Percentiles rank a stretch among this genome's conserved stretches.
phyloP scores from a whole-genome alignment of 139 green algal genomes.

The Chlamydomonas sp. region DNA sequence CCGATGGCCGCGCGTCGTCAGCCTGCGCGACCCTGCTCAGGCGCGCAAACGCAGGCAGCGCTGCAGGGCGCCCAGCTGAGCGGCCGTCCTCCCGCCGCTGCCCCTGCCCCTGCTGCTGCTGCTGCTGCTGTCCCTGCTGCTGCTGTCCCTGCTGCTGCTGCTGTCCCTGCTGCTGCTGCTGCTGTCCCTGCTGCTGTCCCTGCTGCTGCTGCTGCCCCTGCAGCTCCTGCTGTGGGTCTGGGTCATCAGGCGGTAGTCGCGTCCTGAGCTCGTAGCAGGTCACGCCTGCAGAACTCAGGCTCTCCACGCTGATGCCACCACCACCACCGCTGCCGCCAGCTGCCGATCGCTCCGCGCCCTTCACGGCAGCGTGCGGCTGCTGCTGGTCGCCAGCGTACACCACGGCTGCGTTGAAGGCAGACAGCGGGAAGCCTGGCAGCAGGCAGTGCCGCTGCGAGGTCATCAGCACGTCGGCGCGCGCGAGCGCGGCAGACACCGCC shows the following conservation, averaged over 20 bases:
- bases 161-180: not conserved
- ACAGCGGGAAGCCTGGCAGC: not conserved
- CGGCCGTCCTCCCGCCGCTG: too few species aligned
- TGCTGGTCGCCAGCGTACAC: too few species aligned
- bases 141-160: not conserved
- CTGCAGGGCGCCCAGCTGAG: too few species aligned
- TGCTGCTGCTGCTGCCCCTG: too few species aligned
- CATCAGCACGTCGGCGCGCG: conserved; percentile 3
- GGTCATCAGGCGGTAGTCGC: not conserved
- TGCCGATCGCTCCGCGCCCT: too few species aligned
- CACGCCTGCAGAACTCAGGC: not conserved
- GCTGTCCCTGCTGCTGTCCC: not conserved
- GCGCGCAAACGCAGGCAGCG: too few species aligned
- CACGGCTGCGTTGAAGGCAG: conserved; percentile 1
- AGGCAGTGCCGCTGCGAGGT: not conserved
- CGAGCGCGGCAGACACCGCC: not conserved
- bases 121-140: too few species aligned
- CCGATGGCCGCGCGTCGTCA: not conserved
- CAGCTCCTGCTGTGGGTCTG: not conserved
- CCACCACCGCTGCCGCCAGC: not conserved
- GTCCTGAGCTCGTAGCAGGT: not conserved
- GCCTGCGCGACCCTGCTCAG: too few species aligned
- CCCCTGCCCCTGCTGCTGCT: too few species aligned
- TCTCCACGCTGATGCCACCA: not conserved
- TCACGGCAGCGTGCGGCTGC: too few species aligned